These are phyloP conservation scores for Umbelopsis ramanniana DNA, from an alignment of 192 early-diverging fungal genomes.

Conservation along the genomic window DNA sequence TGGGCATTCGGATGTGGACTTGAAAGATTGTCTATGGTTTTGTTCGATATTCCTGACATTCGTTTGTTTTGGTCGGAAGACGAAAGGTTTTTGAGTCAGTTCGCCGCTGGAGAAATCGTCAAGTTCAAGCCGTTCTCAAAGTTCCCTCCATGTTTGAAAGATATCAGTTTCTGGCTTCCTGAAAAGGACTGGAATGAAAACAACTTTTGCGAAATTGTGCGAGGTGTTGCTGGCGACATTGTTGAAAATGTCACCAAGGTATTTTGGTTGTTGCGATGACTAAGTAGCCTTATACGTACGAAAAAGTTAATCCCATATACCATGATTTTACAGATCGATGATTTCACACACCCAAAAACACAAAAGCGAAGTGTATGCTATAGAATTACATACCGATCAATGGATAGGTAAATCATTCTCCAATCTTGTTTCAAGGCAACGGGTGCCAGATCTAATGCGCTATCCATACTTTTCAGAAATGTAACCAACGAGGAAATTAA, in stretches of 20 bases:
- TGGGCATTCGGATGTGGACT: slow-evolving; percentile 99
- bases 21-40: slow-evolving; percentile 93
- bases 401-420: slow-evolving; percentile 76
- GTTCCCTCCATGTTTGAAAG: slow-evolving; percentile 91
- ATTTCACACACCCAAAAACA: slow-evolving; percentile 88
- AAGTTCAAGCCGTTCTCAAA: slow-evolving; percentile 89
- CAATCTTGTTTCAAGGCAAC: no score
- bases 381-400: slow-evolving; percentile 93
- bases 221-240: slow-evolving; percentile 91
- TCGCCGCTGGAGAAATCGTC: slow-evolving; percentile 66
- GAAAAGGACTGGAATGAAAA: slow-evolving; percentile 81
- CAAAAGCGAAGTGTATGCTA: slow-evolving; percentile 85
- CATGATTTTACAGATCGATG: slow-evolving; percentile 69
- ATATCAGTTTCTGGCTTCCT: slow-evolving; percentile 91
- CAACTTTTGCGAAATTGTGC: slow-evolving; percentile 90
- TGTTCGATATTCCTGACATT: slow-evolving; percentile 96
- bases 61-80: slow-evolving; percentile 95
- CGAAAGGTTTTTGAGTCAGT: slow-evolving; percentile 85
- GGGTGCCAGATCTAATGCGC: background rate
- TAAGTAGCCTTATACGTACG: background rate
- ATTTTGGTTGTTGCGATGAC: slow-evolving; percentile 9
- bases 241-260: slow-evolving; percentile 88
- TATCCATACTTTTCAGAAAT: slow-evolving; percentile 55
- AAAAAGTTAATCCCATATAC: background rate
- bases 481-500: slow-evolving; percentile 96